These are phyloP conservation scores for Halteria grandinella DNA, from an alignment of 73 alveolate species.

Conservation along the genomic window DNA sequence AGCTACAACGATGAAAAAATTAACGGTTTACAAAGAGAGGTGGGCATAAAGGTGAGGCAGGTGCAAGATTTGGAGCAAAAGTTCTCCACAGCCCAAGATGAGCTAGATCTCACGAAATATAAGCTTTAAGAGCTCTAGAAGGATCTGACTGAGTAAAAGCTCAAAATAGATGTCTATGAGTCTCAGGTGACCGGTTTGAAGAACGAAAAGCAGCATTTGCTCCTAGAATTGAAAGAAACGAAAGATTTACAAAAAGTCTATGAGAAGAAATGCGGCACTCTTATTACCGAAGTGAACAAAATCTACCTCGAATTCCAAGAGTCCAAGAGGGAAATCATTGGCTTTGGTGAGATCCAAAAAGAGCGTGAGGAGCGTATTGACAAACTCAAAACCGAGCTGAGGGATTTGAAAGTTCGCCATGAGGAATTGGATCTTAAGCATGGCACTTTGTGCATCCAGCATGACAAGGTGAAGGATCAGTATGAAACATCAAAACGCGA, in stretches of 20 bases:
- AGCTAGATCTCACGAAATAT: constrained; percentile 44
- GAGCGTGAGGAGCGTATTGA: constrained; percentile 69
- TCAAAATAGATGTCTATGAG: constrained; percentile 50
- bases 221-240: constrained; percentile 26
- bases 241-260: constrained; percentile 41
- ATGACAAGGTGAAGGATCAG: constrained; percentile 44
- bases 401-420: not conserved
- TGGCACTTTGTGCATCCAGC: constrained; percentile 24
- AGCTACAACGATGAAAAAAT: constrained; percentile 35
- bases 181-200: constrained; percentile 15
- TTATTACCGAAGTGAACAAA: constrained; percentile 33
- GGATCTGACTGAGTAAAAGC: constrained; percentile 40
- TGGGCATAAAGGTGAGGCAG: constrained; percentile 14
- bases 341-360: constrained; percentile 54
- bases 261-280: constrained; percentile 40
- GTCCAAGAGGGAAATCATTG: constrained; percentile 49
- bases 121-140: constrained; percentile 48
- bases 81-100: not conserved
- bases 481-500: constrained; percentile 34
- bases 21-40: constrained; percentile 33
- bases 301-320: constrained; percentile 19
- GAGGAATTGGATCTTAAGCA: constrained; percentile 31
- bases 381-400: constrained; percentile 28
- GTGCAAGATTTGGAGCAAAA: constrained; percentile 51
- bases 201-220: constrained; percentile 43